Conservation (phyloP, 2,329 filamentous ascomycete genomes). For the Arachnomyces sp. region DNA sequence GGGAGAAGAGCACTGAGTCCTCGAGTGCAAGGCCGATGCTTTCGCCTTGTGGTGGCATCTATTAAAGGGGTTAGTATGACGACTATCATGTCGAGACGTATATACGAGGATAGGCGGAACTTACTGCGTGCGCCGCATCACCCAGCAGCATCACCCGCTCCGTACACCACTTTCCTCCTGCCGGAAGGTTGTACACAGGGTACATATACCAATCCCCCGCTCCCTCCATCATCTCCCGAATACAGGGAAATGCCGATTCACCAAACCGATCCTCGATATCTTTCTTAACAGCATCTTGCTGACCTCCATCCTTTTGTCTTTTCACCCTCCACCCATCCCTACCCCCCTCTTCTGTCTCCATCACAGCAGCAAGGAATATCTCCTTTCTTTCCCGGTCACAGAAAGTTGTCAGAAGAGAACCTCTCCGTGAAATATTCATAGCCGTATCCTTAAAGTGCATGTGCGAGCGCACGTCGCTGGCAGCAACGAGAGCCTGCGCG, state of each 20-base stretch:
- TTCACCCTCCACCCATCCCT: constrained; percentile 17
- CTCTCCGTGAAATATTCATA: constrained; percentile 32
- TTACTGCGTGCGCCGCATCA: constrained; percentile 42
- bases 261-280: constrained; percentile 32
- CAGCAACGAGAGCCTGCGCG: constrained; percentile 27
- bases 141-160: constrained; percentile 37
- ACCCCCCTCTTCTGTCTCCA: constrained; percentile 27
- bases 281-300: constrained; percentile 23
- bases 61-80: neutral
- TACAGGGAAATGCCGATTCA: constrained; percentile 26
- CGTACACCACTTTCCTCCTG: constrained; percentile 32
- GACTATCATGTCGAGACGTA: neutral
- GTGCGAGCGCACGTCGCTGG: constrained; percentile 16
- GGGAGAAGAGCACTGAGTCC: constrained; percentile 37
- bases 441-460: constrained; percentile 34
- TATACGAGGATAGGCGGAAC: constrained; percentile 8
- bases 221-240: constrained; percentile 29
- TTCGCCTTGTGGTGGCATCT: constrained; percentile 44
- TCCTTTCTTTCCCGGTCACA: constrained; percentile 27
- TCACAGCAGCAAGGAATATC: constrained; percentile 34
- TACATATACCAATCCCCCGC: constrained; percentile 36
- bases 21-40: constrained; percentile 39
- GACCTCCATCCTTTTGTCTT: constrained; percentile 26
- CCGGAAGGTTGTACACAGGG: constrained; percentile 36
- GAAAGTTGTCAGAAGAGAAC: constrained; percentile 34